Conservation (phyloP, 176 grass and related monocot genomes). For the Saccharum spontaneum region DNA sequence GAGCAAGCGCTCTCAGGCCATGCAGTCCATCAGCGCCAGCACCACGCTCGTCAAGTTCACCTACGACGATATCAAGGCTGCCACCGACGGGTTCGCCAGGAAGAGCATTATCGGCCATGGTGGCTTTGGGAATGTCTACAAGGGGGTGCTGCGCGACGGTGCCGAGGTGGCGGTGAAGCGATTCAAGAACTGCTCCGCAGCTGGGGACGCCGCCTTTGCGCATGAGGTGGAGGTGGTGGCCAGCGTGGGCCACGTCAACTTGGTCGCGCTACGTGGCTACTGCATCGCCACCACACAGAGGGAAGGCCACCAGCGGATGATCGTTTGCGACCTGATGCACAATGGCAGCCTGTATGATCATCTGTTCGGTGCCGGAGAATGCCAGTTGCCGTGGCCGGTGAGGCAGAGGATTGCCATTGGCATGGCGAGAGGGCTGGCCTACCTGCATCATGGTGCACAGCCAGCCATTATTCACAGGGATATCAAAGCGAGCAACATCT, state of each 20-base stretch:
- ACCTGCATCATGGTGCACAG: constrained; percentile 65
- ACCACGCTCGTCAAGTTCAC: constrained; percentile 82
- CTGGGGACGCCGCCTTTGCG: constrained; percentile 68
- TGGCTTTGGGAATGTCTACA: constrained; percentile 89
- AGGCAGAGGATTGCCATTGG: constrained; percentile 83
- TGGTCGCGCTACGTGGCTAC: constrained; percentile 73
- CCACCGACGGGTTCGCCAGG: constrained; percentile 57
- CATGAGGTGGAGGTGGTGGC: constrained; percentile 98
- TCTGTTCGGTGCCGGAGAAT: constrained; percentile 51
- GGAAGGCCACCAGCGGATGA: constrained; percentile 93
- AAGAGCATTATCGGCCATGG: constrained; percentile 79
- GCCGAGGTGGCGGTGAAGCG: constrained; percentile 73
- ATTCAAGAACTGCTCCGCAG: constrained; percentile 89
- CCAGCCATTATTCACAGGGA: constrained; percentile 93
- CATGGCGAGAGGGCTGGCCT: constrained; percentile 71
- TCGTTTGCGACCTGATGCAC: constrained; percentile 83
- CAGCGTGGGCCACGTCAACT: constrained; percentile 87
- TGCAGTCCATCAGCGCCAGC: constrained; percentile 87
- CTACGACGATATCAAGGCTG: constrained; percentile 76
- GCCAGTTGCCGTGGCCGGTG: constrained; percentile 56
- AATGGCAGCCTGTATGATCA: constrained; percentile 96
- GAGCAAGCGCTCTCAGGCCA: constrained; percentile 54
- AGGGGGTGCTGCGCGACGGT: constrained; percentile 56
- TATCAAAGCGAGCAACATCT: constrained; percentile 92
- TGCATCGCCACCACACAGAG: constrained; percentile 73